phyloP scores from a whole-genome alignment of 2,329 filamentous ascomycete genomes.

The Colletotrichum sp. region DNA sequence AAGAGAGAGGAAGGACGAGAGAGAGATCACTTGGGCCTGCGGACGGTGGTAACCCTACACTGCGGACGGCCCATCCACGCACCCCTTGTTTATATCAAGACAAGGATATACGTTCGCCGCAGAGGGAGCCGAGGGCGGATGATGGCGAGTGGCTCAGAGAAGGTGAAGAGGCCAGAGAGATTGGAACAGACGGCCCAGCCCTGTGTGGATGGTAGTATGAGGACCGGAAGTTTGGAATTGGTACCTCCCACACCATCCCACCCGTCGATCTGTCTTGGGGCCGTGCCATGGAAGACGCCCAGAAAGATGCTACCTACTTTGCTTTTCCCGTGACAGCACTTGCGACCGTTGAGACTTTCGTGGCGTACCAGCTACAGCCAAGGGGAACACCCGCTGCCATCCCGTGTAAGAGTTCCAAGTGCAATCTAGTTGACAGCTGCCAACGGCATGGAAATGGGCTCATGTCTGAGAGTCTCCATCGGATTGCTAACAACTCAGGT shows the following conservation, averaged over 20 bases:
- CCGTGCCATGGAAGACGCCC: not conserved
- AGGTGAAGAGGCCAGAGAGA: not conserved
- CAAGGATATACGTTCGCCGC: constrained; percentile 1
- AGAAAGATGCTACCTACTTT: not conserved
- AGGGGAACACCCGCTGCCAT: not conserved
- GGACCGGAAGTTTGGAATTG: not conserved
- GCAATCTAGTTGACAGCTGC: not conserved
- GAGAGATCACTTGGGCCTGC: not conserved
- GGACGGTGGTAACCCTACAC: constrained; percentile 3
- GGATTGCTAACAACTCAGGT: not conserved
- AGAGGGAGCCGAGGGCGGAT: not conserved
- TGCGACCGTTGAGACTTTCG: not conserved
- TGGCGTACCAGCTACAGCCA: not conserved
- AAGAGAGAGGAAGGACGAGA: not conserved
- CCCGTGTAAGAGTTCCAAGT: not conserved
- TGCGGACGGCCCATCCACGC: not conserved
- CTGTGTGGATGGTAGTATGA: not conserved
- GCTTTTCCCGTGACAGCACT: not conserved
- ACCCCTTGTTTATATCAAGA: not conserved
- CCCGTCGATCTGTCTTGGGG: not conserved
- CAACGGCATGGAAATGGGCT: not conserved
- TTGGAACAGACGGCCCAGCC: not conserved
- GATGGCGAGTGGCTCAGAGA: not conserved
- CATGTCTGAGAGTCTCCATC: not conserved
- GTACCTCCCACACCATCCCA: not conserved